These are phyloP conservation scores for Curvularia lunata DNA, from an alignment of 2,329 filamentous ascomycete species.

Conservation along the genomic window DNA sequence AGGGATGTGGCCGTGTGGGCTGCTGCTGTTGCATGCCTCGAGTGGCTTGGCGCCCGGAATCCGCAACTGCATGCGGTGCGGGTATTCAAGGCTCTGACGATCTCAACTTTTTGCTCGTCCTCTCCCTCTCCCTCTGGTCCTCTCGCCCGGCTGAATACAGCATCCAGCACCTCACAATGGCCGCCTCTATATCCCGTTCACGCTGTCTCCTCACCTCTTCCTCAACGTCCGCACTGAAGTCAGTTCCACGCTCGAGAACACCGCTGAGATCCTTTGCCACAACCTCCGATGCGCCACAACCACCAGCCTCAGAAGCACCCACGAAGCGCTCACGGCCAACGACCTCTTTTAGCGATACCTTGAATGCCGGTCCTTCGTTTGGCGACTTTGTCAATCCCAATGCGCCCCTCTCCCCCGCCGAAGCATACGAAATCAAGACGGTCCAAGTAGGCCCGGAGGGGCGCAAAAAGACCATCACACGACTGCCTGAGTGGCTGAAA, in stretches of 20 bases:
- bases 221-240: constrained; percentile 26
- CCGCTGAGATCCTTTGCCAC: constrained; percentile 44
- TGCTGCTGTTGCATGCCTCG: constrained; percentile 25
- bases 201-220: constrained; percentile 37
- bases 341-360: constrained; percentile 66
- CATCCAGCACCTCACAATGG: constrained; percentile 29
- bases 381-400: constrained; percentile 64
- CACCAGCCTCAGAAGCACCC: constrained; percentile 26
- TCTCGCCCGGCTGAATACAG: too few relatives aligned
- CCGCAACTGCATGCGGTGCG: constrained; percentile 15
- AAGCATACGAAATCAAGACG: constrained; percentile 66
- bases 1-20: constrained; percentile 43
- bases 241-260: constrained; percentile 24
- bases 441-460: constrained; percentile 66
- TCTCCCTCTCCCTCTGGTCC: constrained; percentile 6
- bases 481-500: constrained; percentile 93
- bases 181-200: constrained; percentile 42
- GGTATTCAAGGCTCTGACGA: constrained; percentile 22
- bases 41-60: constrained; percentile 15
- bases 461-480: constrained; percentile 69
- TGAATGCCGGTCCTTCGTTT: constrained; percentile 70
- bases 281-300: constrained; percentile 36
- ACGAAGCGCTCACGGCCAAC: constrained; percentile 49
- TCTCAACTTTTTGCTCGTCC: constrained; percentile 8
- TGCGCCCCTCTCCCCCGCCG: constrained; percentile 53